Evolutionary conservation across 345 rosid species (phyloP).

Genomic region (Conringia planisiliqua): DNA sequence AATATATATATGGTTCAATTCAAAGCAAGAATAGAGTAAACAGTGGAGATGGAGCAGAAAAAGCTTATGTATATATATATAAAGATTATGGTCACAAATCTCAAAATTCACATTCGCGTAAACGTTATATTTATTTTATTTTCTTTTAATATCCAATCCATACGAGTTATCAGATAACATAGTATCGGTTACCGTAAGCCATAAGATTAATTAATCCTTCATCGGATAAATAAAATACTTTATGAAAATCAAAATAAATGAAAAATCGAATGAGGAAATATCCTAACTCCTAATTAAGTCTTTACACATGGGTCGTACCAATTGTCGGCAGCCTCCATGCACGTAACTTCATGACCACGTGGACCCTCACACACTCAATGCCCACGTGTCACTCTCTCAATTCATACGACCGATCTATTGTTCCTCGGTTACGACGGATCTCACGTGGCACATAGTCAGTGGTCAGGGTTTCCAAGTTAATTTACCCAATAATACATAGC

Average conservation of each 20-base stretch:
- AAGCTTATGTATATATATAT: background rate
- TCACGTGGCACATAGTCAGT: constrained; percentile 16
- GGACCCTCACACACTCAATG: constrained; percentile 9
- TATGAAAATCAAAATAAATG: background rate
- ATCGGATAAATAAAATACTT: background rate
- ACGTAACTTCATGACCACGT: constrained; percentile 38
- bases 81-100: no score
- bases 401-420: background rate
- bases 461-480: constrained; percentile 27
- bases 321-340: constrained; percentile 42
- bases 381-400: constrained; percentile 34
- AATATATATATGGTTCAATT: no score
- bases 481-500: background rate
- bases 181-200: background rate
- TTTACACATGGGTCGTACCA: constrained; percentile 23
- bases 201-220: background rate
- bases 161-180: background rate
- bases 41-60: background rate
- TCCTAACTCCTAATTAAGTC: background rate
- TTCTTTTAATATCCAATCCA: background rate
- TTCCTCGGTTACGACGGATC: constrained; percentile 10
- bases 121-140: background rate
- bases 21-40: background rate
- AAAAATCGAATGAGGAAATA: constrained; percentile 8
- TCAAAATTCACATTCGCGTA: background rate